Evolutionary conservation across 148 eudicot genomes (phyloP).

Genomic region (Camellia lanceoleosa): DNA sequence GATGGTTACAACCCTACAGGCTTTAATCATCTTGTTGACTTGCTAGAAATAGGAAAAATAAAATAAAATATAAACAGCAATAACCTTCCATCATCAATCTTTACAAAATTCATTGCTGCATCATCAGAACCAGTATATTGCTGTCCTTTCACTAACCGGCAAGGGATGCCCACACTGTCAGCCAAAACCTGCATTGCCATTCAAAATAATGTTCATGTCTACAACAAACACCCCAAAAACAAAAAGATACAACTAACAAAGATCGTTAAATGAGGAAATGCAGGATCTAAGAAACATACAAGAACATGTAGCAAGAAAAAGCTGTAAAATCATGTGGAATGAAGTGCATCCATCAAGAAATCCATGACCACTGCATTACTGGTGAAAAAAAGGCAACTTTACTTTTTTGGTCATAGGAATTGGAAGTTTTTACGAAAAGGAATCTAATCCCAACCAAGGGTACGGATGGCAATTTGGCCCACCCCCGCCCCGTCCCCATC

Average conservation of each 20-base stretch:
- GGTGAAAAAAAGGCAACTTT: neutral
- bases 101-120: conserved; percentile 82
- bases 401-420: neutral
- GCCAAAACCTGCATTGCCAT: conserved; percentile 73
- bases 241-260: neutral
- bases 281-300: neutral
- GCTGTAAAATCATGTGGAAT: neutral
- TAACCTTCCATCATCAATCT: conserved; percentile 78
- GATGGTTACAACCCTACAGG: too few species aligned
- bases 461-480: too few species aligned
- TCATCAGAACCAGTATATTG: conserved; percentile 81
- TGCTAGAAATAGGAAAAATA: conserved; percentile 12
- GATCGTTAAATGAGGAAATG: neutral
- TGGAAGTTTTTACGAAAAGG: too few species aligned
- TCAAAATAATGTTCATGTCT: conserved; percentile 8
- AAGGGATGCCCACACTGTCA: conserved; percentile 82
- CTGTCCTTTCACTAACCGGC: conserved; percentile 86
- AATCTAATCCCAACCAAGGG: too few species aligned
- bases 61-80: conserved; percentile 2
- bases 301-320: neutral
- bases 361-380: neutral
- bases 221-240: neutral
- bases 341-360: conserved; percentile 1
- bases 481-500: too few species aligned
- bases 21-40: neutral